A percentile compares a stretch with the other conserved stretches of the same genome.
Conservation (phyloP, 2,329 filamentous ascomycete species). For the Botrytis byssoidea region DNA sequence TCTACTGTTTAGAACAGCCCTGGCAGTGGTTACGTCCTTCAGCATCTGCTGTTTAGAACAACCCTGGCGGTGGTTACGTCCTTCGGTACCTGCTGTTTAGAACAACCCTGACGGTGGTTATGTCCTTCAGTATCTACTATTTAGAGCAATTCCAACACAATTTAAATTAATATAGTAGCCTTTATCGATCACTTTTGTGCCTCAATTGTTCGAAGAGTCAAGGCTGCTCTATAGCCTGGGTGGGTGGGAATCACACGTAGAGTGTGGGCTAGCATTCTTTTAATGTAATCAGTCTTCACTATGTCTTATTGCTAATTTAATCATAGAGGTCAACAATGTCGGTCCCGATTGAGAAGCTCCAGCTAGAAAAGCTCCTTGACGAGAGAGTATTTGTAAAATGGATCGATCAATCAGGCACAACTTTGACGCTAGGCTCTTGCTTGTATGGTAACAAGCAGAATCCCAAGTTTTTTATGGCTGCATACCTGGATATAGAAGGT, state of each 20-base stretch:
- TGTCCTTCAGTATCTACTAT: slow-evolving; percentile 1
- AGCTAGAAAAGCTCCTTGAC: neutral
- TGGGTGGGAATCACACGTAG: slow-evolving; percentile 15
- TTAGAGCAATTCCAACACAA: neutral
- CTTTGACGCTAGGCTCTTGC: neutral
- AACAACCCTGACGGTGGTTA: neutral
- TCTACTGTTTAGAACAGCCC: neutral
- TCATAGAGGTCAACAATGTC: neutral
- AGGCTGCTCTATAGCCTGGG: slow-evolving; percentile 17
- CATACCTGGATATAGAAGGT: neutral
- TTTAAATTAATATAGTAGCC: neutral
- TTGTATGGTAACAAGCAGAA: neutral
- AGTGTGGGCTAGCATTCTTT: slow-evolving; percentile 7
- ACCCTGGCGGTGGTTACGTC: neutral
- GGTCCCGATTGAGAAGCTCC: neutral
- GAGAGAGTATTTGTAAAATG: slow-evolving; percentile 17
- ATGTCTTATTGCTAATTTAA: neutral
- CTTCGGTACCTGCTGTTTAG: neutral
- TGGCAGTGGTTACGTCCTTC: neutral
- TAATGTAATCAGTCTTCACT: slow-evolving; percentile 1
- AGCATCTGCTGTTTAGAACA: neutral
- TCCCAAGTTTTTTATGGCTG: neutral
- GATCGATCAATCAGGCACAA: neutral
- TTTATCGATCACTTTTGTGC: neutral
- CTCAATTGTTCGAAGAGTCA: slow-evolving; percentile 9